phyloP scores from a whole-genome alignment of 768 basidiomycete species.

The Tricholomella constricta region DNA sequence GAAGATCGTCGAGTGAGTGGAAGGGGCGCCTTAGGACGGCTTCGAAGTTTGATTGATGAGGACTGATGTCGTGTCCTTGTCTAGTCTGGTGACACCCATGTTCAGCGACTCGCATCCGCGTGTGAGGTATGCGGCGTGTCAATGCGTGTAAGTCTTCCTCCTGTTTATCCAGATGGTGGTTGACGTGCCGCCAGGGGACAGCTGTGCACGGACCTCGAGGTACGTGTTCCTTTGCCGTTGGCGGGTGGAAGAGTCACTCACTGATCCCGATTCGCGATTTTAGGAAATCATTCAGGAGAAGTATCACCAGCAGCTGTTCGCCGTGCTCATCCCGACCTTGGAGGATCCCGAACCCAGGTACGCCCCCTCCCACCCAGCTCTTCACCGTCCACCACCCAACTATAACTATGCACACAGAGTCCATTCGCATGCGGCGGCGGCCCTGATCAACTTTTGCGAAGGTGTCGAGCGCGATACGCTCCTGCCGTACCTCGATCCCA shows the following conservation, averaged over 20 bases:
- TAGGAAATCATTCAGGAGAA: constrained; percentile 76
- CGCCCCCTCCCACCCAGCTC: constrained; percentile 8
- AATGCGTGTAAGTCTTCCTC: constrained; percentile 68
- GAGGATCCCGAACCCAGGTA: constrained; percentile 77
- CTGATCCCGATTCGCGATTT: neutral
- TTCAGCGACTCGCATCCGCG: constrained; percentile 78
- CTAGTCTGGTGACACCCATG: constrained; percentile 73
- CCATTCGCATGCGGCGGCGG: constrained; percentile 84
- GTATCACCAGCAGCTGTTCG: constrained; percentile 69
- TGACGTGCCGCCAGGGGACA: constrained; percentile 61
- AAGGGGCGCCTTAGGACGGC: neutral
- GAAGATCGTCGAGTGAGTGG: constrained; percentile 78
- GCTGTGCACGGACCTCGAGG: constrained; percentile 87
- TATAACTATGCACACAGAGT: constrained; percentile 48
- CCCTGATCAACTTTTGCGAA: constrained; percentile 90
- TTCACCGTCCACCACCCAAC: neutral
- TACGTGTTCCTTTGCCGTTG: constrained; percentile 28
- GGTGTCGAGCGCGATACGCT: constrained; percentile 76
- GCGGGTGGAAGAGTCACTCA: neutral
- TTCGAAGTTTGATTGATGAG: neutral
- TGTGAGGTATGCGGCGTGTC: constrained; percentile 79
- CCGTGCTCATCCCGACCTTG: constrained; percentile 69
- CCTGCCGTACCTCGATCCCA: constrained; percentile 75
- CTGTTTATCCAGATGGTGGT: constrained; percentile 10
- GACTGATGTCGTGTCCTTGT: neutral